These are phyloP conservation scores for Lipomyces orientalis DNA, from an alignment of 805 yeast species.

Conservation along the genomic window DNA sequence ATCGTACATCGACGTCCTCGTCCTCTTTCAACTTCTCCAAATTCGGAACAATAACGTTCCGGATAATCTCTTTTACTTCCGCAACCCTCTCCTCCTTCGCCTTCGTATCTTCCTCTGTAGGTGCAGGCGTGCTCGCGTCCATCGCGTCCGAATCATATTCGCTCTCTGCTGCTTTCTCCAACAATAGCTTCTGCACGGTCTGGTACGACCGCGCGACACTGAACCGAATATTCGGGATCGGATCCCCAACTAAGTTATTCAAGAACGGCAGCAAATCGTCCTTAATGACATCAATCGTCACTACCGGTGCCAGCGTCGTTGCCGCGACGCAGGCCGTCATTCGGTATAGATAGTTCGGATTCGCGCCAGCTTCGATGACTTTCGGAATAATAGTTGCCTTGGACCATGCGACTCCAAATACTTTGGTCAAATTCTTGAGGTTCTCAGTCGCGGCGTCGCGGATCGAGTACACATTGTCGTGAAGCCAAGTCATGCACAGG, in stretches of 20 bases:
- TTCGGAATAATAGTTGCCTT: slow-evolving; percentile 79
- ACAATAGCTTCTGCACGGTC: slow-evolving; percentile 61
- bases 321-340: slow-evolving; percentile 88
- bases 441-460: slow-evolving; percentile 94
- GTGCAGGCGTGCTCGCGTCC: slow-evolving; percentile 34
- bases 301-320: slow-evolving; percentile 78
- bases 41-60: slow-evolving; percentile 60
- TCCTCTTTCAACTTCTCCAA: slow-evolving; percentile 72
- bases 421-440: slow-evolving; percentile 75
- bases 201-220: slow-evolving; percentile 88
- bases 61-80: slow-evolving; percentile 48
- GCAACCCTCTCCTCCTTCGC: slow-evolving; percentile 11
- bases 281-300: slow-evolving; percentile 61
- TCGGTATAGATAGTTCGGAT: slow-evolving; percentile 82
- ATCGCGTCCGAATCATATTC: slow-evolving; percentile 32
- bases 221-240: slow-evolving; percentile 94
- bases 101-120: slow-evolving; percentile 1
- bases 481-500: slow-evolving; percentile 94
- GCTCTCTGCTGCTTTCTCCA: slow-evolving; percentile 37
- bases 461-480: slow-evolving; percentile 97
- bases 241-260: slow-evolving; percentile 70
- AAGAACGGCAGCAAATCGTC: slow-evolving; percentile 80
- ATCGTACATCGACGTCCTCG: slow-evolving; percentile 87
- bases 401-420: slow-evolving; percentile 95
- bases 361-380: slow-evolving; percentile 62